Conservation (phyloP, 345 rosid genomes). For the Isatis tinctoria region DNA sequence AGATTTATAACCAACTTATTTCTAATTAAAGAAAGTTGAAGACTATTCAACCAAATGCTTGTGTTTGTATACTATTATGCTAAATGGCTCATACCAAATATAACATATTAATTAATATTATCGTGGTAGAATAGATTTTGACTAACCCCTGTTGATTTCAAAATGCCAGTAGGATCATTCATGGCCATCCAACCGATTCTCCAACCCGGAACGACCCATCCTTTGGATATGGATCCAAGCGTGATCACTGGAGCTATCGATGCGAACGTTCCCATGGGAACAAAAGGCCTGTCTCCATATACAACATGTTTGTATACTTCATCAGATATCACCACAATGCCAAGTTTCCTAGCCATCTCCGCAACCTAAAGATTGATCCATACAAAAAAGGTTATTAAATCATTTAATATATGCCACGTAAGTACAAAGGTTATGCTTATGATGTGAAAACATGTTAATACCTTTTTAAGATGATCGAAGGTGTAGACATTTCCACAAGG, state of each 20-base stretch:
- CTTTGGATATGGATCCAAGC: conserved; percentile 56
- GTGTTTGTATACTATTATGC: neutral
- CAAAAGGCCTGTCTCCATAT: neutral
- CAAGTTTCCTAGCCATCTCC: conserved; percentile 1
- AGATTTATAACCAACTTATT: neutral
- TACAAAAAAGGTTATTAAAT: neutral
- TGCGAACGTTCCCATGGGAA: conserved; percentile 30
- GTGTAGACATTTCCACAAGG: conserved; percentile 34
- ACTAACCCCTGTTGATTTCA: conserved; percentile 37
- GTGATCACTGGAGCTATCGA: conserved; percentile 48
- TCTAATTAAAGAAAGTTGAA: neutral
- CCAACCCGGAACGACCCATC: conserved; percentile 59
- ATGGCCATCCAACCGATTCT: conserved; percentile 51
- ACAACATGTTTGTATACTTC: neutral
- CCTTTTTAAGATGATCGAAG: conserved; percentile 39
- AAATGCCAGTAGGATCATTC: conserved; percentile 36
- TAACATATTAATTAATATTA: neutral
- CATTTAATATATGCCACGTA: no score
- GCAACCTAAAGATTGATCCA: neutral
- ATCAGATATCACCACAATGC: neutral
- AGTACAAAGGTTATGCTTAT: neutral
- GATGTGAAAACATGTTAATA: neutral
- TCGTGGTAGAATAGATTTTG: neutral
- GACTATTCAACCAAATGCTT: neutral
- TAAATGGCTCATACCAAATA: neutral